Percentiles rank a stretch among this genome's conserved stretches.
phyloP scores from a whole-genome alignment of 2,329 filamentous ascomycete species.

The Penicillium sp. region DNA sequence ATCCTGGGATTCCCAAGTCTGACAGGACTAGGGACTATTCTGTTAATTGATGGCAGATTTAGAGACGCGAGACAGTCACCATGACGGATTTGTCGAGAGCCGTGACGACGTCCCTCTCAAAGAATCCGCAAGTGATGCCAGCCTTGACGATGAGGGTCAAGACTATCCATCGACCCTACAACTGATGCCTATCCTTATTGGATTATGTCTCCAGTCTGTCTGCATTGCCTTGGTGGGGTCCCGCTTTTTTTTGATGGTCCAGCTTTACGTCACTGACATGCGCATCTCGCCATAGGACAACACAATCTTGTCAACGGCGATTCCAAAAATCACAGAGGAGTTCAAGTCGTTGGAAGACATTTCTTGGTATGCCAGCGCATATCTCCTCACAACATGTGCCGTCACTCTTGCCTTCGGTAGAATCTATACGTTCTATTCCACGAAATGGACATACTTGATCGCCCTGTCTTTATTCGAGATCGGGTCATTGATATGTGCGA shows the following conservation, averaged over 20 bases:
- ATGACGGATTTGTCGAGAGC: constrained; percentile 11
- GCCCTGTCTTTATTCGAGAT: constrained; percentile 47
- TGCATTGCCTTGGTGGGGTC: constrained; percentile 39
- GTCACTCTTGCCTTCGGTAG: constrained; percentile 49
- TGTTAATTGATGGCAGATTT: constrained; percentile 15
- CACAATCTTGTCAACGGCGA: constrained; percentile 50
- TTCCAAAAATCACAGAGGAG: constrained; percentile 51
- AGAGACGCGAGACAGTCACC: constrained; percentile 12
- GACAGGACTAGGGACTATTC: not conserved
- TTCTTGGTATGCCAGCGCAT: constrained; percentile 52
- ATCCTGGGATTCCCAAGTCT: constrained; percentile 3
- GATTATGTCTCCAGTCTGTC: constrained; percentile 42
- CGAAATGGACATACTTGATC: constrained; percentile 47
- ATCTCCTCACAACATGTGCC: constrained; percentile 47
- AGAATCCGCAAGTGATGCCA: constrained; percentile 12
- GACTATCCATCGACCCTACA: constrained; percentile 38
- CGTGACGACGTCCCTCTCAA: constrained; percentile 26
- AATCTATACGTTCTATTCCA: constrained; percentile 46
- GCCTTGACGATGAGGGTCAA: constrained; percentile 26
- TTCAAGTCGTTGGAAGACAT: constrained; percentile 51
- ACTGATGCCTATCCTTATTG: constrained; percentile 38
- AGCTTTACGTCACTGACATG: not conserved
- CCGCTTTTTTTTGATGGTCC: not conserved
- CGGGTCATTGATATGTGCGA: constrained; percentile 43
- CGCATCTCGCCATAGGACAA: constrained; percentile 33